Base-by-base conservation (phyloP, 2,329 filamentous ascomycete species). In the Neonectria punicea region DNA sequence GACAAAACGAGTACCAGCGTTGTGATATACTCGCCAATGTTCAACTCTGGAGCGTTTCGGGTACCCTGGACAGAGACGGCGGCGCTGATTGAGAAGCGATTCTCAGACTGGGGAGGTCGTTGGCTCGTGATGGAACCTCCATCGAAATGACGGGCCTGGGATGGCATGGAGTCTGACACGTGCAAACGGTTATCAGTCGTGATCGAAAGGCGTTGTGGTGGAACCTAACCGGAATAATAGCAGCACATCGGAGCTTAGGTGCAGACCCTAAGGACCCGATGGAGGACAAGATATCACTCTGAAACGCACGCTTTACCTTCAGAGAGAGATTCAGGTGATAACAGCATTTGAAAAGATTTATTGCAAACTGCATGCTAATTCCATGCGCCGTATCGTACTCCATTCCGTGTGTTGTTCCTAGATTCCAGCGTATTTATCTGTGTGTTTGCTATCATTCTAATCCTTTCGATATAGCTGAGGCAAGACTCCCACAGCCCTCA, bases 71-170 rank as follows among this genome's bases (percentile, higher is more conserved):
- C 49, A 2, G 49, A 54, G 13, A 72, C 70, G 2, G 50, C 20
- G 0, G 30, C 4, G 2, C n/a, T 66, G n/a, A 72, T 73, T 32
- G 67, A 67, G 28, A 56, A 63, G 16, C 55, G 51, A 43, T 70
- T 73, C 41, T 32, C 16, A 4, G 58, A 53, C 2, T 73, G 64
- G 59, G 50, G 51, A 4, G 65, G 70, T 0, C 61, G 14, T 10
- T 73, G 70, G 70, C 28, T 70, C 13, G 36, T 73, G 0, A 73
- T 73, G 70, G 69, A 61, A 1, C 67, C 70, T 4, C 70, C 67
- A 1, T 63, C 44, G 41, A 36, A 30, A 20, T 56, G 6, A 36
- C 8, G 18, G 43, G 1, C 18, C 3, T 36, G 34, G 11, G 8
- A 22, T 5, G 7, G 4, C 2, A 46, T 14, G 6, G 4, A 36